phyloP scores from a whole-genome alignment of 192 early-diverging fungal species.

The Coemansia sp. region DNA sequence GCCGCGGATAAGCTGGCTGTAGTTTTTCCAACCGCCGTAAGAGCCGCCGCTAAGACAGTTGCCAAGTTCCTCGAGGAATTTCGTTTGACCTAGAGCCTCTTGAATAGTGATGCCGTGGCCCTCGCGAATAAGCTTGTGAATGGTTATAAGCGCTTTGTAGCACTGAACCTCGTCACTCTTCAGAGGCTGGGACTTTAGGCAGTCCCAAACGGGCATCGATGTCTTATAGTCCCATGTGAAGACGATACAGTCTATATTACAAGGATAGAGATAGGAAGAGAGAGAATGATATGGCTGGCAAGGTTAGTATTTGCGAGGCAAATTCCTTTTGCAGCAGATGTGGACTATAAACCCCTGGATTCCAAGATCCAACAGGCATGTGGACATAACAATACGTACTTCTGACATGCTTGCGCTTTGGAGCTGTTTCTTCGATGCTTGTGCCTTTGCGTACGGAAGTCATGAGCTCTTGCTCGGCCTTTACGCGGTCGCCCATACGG shows the following conservation, averaged over 20 bases:
- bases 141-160: conserved; percentile 91
- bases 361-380: neutral
- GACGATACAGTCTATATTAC: conserved; percentile 66
- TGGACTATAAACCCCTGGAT: neutral
- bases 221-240: conserved; percentile 94
- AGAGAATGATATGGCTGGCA: neutral
- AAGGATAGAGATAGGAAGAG: neutral
- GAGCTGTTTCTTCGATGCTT: conserved; percentile 83
- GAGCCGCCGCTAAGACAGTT: conserved; percentile 36
- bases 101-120: conserved; percentile 83
- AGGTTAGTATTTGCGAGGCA: neutral
- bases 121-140: conserved; percentile 93
- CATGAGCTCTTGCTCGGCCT: conserved; percentile 83
- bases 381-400: conserved; percentile 14
- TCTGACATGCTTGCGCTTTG: conserved; percentile 95
- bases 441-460: conserved; percentile 91
- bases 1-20: conserved; percentile 81
- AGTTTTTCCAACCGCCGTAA: conserved; percentile 57
- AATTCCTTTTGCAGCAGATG: neutral
- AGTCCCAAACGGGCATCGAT: conserved; percentile 81
- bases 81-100: conserved; percentile 75
- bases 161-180: conserved; percentile 91
- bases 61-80: conserved; percentile 79
- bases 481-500: conserved; percentile 63
- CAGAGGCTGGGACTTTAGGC: conserved; percentile 83